phyloP scores from a whole-genome alignment of 768 basidiomycete genomes.

The Austroboletus eburneus region DNA sequence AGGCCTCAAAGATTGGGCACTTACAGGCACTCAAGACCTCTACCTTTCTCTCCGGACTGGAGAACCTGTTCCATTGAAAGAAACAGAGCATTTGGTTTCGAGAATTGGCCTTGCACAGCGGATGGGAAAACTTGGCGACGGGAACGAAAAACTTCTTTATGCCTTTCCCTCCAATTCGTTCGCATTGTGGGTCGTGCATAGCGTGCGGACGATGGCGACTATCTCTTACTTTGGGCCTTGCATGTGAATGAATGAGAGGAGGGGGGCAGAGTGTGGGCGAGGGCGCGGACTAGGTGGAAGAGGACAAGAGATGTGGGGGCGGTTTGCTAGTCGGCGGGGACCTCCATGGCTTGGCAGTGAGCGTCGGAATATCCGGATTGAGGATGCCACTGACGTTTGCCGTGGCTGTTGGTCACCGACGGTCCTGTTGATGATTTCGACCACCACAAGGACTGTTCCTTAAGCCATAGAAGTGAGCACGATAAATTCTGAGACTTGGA shows the following conservation, averaged over 20 bases:
- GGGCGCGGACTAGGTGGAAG: no score
- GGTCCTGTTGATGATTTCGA: neutral
- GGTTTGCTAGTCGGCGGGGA: neutral
- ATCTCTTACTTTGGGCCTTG: slow-evolving; percentile 55
- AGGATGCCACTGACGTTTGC: neutral
- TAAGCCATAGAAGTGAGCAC: no score
- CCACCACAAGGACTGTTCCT: neutral
- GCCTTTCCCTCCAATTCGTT: slow-evolving; percentile 45
- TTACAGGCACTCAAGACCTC: slow-evolving; percentile 42
- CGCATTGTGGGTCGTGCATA: slow-evolving; percentile 47
- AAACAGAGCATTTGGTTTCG: slow-evolving; percentile 48
- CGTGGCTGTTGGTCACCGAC: neutral
- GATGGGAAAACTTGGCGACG: slow-evolving; percentile 57
- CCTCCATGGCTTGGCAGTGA: slow-evolving; percentile 15
- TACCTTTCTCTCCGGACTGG: slow-evolving; percentile 48
- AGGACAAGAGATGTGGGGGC: neutral
- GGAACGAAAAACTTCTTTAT: slow-evolving; percentile 48
- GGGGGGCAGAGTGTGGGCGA: neutral
- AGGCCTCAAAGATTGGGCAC: slow-evolving; percentile 11
- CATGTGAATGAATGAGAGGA: slow-evolving; percentile 34
- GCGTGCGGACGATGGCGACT: slow-evolving; percentile 35
- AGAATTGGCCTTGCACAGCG: slow-evolving; percentile 52
- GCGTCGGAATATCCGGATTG: neutral
- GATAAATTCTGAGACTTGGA: no score
- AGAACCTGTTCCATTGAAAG: slow-evolving; percentile 65